These are phyloP conservation scores for Lachancea sp. DNA, from an alignment of 805 yeast genomes.

Conservation along the genomic window DNA sequence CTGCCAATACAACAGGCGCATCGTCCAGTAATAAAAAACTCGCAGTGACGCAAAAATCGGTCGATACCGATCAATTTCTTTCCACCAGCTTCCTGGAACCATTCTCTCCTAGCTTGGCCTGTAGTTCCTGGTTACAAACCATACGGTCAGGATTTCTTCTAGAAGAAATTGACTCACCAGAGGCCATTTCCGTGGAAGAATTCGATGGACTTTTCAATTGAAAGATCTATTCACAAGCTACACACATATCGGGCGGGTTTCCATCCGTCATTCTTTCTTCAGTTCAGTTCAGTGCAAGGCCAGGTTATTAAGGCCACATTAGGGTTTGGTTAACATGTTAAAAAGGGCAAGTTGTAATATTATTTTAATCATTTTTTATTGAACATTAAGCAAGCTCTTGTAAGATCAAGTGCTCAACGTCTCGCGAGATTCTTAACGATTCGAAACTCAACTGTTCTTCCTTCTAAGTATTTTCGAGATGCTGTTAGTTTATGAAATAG, in stretches of 20 bases:
- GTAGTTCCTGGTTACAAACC: conserved; percentile 56
- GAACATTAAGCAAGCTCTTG: background rate
- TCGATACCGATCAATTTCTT: conserved; percentile 9
- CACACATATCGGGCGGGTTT: too few species aligned
- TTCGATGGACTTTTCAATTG: conserved; percentile 44
- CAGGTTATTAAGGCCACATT: background rate
- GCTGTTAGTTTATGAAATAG: too few species aligned
- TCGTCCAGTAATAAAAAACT: conserved; percentile 58
- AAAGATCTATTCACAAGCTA: background rate
- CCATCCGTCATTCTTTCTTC: too few species aligned
- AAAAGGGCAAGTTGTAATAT: background rate
- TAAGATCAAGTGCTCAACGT: too few species aligned
- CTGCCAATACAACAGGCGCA: conserved; percentile 52
- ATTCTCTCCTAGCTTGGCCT: background rate
- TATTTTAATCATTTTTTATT: background rate
- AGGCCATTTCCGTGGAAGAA: conserved; percentile 68
- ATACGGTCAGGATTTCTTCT: conserved; percentile 71
- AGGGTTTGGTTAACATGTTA: background rate
- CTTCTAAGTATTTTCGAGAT: too few species aligned
- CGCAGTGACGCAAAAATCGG: conserved; percentile 27
- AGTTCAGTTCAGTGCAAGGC: background rate
- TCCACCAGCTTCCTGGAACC: background rate
- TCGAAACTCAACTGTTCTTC: too few species aligned
- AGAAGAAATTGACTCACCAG: conserved; percentile 75
- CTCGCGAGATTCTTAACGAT: too few species aligned